Percentiles rank a stretch among this genome's conserved stretches.
These are phyloP conservation scores for Penicillium paxilli DNA, from an alignment of 495 filamentous ascomycete species.

Conservation along the genomic window DNA sequence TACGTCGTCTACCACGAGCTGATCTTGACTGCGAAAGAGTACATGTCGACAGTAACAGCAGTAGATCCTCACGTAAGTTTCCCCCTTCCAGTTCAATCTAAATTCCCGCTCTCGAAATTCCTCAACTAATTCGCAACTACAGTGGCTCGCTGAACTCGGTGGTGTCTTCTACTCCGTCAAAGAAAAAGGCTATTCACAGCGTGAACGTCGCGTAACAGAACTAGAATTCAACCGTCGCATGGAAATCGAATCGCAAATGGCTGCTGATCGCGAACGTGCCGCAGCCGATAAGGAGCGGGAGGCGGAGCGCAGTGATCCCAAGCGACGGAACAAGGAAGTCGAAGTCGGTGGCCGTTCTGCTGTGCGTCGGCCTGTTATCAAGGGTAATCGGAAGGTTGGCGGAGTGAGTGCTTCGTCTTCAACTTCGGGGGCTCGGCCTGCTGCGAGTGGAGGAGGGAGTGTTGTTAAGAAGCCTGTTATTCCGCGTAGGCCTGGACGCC, in stretches of 20 bases:
- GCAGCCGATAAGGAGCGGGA: conserved; percentile 58
- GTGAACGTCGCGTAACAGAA: conserved; percentile 87
- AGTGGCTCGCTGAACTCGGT: conserved; percentile 95
- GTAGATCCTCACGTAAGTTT: conserved; percentile 81
- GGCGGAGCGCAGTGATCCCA: conserved; percentile 35
- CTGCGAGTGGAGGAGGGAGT: conserved; percentile 41
- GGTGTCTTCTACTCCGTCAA: conserved; percentile 99
- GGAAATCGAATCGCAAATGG: conserved; percentile 95
- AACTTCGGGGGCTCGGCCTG: conserved; percentile 54
- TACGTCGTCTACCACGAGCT: conserved; percentile 99
- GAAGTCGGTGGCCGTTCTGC: conserved; percentile 38
- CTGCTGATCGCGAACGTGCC: conserved; percentile 72
- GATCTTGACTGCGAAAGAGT: conserved; percentile 95
- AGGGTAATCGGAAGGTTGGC: conserved; percentile 39
- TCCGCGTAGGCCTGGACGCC: conserved; percentile 54
- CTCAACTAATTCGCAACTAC: conserved; percentile 10
- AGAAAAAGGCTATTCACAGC: conserved; percentile 92
- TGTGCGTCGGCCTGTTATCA: conserved; percentile 40
- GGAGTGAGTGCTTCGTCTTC: conserved; percentile 40
- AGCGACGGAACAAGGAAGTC: conserved; percentile 36
- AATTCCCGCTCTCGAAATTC: background rate
- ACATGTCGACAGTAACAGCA: conserved; percentile 96
- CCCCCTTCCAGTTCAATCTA: background rate
- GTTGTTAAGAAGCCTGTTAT: conserved; percentile 63
- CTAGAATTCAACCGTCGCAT: conserved; percentile 92